These are phyloP conservation scores for Gossypium mustelinum DNA, from an alignment of 345 rosid species.

Conservation along the genomic window DNA sequence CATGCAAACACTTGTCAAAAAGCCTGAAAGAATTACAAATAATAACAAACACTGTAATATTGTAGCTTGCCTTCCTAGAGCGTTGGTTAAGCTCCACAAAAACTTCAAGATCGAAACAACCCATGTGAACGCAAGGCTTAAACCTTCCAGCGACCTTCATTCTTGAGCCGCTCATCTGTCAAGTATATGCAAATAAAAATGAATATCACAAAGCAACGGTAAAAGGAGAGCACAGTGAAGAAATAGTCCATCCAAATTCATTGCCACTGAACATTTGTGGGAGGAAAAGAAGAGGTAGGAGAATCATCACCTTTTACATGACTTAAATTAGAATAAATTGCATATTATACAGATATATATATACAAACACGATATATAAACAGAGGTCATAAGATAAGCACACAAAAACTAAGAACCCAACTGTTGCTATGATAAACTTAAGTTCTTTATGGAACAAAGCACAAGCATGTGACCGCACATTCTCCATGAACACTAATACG, in stretches of 20 bases:
- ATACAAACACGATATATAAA: background rate
- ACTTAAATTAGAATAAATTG: slow-evolving; percentile 5
- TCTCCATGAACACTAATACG: background rate
- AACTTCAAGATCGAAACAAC: slow-evolving; percentile 93
- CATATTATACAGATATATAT: background rate
- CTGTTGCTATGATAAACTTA: background rate
- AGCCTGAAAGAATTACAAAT: background rate
- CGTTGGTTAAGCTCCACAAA: slow-evolving; percentile 97
- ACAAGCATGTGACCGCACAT: background rate
- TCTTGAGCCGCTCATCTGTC: slow-evolving; percentile 95
- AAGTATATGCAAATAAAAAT: slow-evolving; percentile 5
- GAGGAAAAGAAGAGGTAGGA: background rate
- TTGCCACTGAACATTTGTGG: background rate
- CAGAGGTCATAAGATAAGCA: background rate
- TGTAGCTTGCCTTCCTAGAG: slow-evolving; percentile 77
- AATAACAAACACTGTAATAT: background rate
- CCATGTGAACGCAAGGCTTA: slow-evolving; percentile 92
- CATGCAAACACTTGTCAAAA: slow-evolving; percentile 23
- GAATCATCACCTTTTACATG: background rate
- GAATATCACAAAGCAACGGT: slow-evolving; percentile 6
- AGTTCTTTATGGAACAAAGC: background rate
- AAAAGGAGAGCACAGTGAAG: background rate
- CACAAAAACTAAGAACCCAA: background rate
- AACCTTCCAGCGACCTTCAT: slow-evolving; percentile 97
- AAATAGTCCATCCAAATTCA: background rate